Evolutionary conservation across 257 asterid genomes (phyloP), one percentile per base, ranked within the genome.

Genomic region (Jacaranda copaia): DNA sequence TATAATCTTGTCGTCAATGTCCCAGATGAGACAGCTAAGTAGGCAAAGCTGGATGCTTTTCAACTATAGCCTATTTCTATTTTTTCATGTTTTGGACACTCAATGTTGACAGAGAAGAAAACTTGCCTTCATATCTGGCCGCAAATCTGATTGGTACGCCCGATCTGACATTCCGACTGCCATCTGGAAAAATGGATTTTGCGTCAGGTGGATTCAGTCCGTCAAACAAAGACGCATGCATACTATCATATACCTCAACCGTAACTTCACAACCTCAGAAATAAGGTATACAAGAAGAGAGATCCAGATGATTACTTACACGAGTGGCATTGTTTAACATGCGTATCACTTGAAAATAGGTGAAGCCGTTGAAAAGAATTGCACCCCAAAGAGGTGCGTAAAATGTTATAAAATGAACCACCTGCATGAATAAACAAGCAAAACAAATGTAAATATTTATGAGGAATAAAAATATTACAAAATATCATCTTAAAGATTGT

Each of bases 361-460:
- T 91, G 88, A 96, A 75, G 64, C 93, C 98, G 35, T 96, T 93
- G 93, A 96, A 96, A 68, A 96, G 97, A 88, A 93, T 91, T 43
- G 99, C 99, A 70, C 93, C 93, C 97, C 99, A 96, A 58, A 96
- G 92, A 71, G 99, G 98, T 62, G 97, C 93, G 84, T 96, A 96
- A 82, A 96, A 96, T 25, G 99, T 96, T 67, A 91, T 67, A 66
- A 96, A 90, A 82, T 96, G 98, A 80, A 92, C 92, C 68, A 74
- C 93, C 99, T 96, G 96, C 89, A 84, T 69, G 68, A 66, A 77
- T 25, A 78, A 49, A 62, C 9, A 70, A 70, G 60, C 58, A 76
- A 49, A 12, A 70, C 59, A 80, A 25, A 56, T 66, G 80, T 69
- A 32, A 67, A 59, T 32, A 72, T 36, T 57, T 40, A 53, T 65